A percentile compares a stretch with the other conserved stretches of the same genome.
phyloP scores from a whole-genome alignment of 2,329 filamentous ascomycete genomes.

The Fusarium keratoplasticum region DNA sequence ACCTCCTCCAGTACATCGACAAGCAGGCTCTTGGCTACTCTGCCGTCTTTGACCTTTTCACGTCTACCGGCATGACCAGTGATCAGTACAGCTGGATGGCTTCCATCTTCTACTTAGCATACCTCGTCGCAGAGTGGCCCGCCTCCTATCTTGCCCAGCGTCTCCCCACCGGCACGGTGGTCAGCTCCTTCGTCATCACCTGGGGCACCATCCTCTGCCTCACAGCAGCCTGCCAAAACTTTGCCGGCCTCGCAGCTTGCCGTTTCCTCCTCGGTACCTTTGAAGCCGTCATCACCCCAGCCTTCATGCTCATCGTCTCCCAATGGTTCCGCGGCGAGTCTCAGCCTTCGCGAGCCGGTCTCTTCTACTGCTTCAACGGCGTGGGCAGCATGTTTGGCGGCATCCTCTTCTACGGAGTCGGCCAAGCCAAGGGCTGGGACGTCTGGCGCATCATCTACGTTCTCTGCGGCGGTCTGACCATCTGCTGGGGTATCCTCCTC shows the following conservation, averaged over 20 bases:
- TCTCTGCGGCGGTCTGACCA: slow-evolving; percentile 60
- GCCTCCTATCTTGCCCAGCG: slow-evolving; percentile 51
- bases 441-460: slow-evolving; percentile 67
- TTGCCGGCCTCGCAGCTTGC: slow-evolving; percentile 57
- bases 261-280: slow-evolving; percentile 61
- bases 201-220: slow-evolving; percentile 58
- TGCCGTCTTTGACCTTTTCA: slow-evolving; percentile 67
- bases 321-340: slow-evolving; percentile 62
- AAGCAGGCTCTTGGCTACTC: slow-evolving; percentile 66
- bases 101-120: slow-evolving; percentile 66
- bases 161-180: slow-evolving; percentile 50
- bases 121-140: slow-evolving; percentile 57
- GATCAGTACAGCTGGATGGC: slow-evolving; percentile 66
- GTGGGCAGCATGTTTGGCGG: slow-evolving; percentile 57
- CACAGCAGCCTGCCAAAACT: slow-evolving; percentile 56
- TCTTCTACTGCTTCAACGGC: slow-evolving; percentile 58
- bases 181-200: slow-evolving; percentile 47
- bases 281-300: slow-evolving; percentile 61
- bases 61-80: slow-evolving; percentile 58
- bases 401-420: slow-evolving; percentile 64
- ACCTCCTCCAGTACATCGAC: slow-evolving; percentile 66
- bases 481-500: slow-evolving; percentile 60
- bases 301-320: slow-evolving; percentile 63
- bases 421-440: slow-evolving; percentile 58
- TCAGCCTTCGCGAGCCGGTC: slow-evolving; percentile 59